Evolutionary conservation across 345 rosid species (phyloP).

Genomic region (Clarkia xantiana): DNA sequence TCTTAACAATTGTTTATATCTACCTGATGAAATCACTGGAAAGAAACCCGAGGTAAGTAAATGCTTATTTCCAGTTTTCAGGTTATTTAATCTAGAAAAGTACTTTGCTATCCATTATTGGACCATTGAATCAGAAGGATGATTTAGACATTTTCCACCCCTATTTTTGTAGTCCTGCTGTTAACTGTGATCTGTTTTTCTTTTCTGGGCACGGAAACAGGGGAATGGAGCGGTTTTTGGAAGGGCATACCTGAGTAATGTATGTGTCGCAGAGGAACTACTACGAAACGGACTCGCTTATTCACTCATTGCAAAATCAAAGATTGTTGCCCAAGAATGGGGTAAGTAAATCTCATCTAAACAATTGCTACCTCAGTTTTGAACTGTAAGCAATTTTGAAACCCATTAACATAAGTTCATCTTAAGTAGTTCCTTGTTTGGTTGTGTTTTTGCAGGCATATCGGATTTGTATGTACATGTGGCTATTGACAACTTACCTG

Average conservation of each 20-base stretch:
- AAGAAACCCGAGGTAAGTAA: slow-evolving; percentile 57
- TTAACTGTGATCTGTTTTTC: neutral
- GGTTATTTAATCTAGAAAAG: neutral
- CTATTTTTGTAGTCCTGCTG: neutral
- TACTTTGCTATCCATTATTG: neutral
- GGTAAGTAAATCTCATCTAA: slow-evolving; percentile 26
- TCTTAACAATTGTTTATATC: slow-evolving; percentile 68
- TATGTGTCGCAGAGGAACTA: slow-evolving; percentile 74
- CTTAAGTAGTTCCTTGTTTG: neutral
- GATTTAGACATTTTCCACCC: neutral
- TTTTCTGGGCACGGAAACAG: slow-evolving; percentile 7
- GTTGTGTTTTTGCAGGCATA: slow-evolving; percentile 38
- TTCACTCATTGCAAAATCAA: slow-evolving; percentile 40
- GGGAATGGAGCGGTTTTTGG: slow-evolving; percentile 52
- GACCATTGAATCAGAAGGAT: neutral
- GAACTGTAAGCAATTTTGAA: neutral
- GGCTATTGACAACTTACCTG: slow-evolving; percentile 66
- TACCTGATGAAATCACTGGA: slow-evolving; percentile 81
- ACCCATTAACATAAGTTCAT: neutral
- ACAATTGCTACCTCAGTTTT: too few species aligned
- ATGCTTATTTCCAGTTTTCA: neutral
- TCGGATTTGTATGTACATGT: slow-evolving; percentile 86
- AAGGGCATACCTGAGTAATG: slow-evolving; percentile 83
- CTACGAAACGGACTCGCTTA: slow-evolving; percentile 64
- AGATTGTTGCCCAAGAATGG: slow-evolving; percentile 58